Evolutionary conservation across 1,284 basidiomycete genomes (phyloP).

Genomic region (Leccinum angustisporum): DNA sequence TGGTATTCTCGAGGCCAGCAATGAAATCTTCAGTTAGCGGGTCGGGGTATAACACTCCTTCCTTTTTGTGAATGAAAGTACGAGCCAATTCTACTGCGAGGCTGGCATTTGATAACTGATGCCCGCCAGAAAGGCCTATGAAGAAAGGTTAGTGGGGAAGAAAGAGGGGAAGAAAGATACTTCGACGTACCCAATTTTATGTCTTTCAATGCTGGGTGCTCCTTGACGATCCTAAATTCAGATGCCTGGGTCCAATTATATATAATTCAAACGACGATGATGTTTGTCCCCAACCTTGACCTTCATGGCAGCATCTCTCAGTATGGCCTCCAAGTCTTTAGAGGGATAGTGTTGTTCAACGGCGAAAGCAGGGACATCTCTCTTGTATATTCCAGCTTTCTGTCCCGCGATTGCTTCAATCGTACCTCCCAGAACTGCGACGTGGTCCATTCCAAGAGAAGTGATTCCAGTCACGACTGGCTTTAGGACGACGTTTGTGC

Average conservation of each 20-base stretch:
- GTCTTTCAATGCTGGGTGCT: slow-evolving; percentile 45
- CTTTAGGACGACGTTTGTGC: slow-evolving; percentile 92
- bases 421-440: slow-evolving; percentile 88
- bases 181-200: slow-evolving; percentile 62
- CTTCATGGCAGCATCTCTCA: slow-evolving; percentile 67
- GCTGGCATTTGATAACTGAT: slow-evolving; percentile 89
- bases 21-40: slow-evolving; percentile 56
- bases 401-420: slow-evolving; percentile 91
- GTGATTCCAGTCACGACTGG: slow-evolving; percentile 91
- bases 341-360: slow-evolving; percentile 81
- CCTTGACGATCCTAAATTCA: slow-evolving; percentile 59
- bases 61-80: slow-evolving; percentile 53
- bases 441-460: slow-evolving; percentile 92
- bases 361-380: slow-evolving; percentile 82
- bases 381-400: slow-evolving; percentile 98
- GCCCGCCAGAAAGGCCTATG: slow-evolving; percentile 81
- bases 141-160: slow-evolving; percentile 6
- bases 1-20: slow-evolving; percentile 66
- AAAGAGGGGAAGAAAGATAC: background rate
- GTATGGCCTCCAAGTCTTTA: slow-evolving; percentile 62
- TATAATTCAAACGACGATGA: background rate
- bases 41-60: slow-evolving; percentile 21
- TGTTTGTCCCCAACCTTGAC: slow-evolving; percentile 47
- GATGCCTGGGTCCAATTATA: slow-evolving; percentile 47
- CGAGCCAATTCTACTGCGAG: slow-evolving; percentile 81